Evolutionary conservation across 208 protist species (phyloP).

Genomic region (Entamoeba dispar): DNA sequence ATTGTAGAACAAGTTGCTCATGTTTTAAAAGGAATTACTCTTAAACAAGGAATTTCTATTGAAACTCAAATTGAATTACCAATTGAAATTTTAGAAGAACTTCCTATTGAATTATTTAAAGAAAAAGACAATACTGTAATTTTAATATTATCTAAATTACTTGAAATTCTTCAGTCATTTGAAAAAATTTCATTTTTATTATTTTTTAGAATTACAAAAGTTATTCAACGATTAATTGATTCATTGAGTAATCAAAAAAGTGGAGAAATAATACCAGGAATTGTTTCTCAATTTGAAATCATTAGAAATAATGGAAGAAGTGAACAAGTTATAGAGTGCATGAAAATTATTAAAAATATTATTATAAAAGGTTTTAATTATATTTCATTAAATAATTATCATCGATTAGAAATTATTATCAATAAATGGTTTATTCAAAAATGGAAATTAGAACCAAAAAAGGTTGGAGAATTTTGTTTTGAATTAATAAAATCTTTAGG

Average conservation of each 20-base stretch:
- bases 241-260: neutral
- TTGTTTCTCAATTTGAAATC: neutral
- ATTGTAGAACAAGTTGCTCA: neutral
- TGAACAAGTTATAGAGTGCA: neutral
- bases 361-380: neutral
- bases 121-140: neutral
- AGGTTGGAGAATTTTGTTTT: neutral
- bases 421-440: neutral
- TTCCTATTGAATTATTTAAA: neutral
- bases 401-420: neutral
- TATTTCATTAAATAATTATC: too few species aligned
- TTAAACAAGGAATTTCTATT: neutral
- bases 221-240: neutral
- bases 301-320: neutral
- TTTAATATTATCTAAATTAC: neutral
- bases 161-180: neutral
- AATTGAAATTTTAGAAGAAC: neutral
- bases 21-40: neutral
- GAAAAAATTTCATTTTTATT: neutral
- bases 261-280: neutral
- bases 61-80: neutral
- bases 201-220: neutral
- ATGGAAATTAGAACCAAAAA: neutral
- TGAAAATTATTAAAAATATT: neutral
- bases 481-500: neutral